Percentiles rank a stretch among this genome's conserved stretches.
Evolutionary conservation across 2,329 filamentous ascomycete genomes (phyloP).

Genomic region (Penicillium sp.): DNA sequence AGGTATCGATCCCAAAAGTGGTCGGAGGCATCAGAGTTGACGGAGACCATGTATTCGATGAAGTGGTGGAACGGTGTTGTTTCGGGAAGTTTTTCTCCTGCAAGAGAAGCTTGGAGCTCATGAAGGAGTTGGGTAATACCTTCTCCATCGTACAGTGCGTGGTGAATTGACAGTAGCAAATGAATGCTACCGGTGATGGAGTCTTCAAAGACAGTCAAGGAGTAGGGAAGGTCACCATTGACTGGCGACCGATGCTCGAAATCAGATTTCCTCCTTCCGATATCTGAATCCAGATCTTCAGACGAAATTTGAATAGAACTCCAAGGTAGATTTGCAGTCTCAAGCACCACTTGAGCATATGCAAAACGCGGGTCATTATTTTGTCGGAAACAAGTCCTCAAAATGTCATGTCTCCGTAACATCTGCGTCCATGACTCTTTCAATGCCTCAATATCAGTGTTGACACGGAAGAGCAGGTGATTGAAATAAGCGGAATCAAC

Average conservation of each 20-base stretch:
- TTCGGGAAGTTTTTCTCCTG: conserved; percentile 51
- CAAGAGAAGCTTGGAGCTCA: conserved; percentile 68
- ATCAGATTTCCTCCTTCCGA: conserved; percentile 49
- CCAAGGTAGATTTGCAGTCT: conserved; percentile 52
- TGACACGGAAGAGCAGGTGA: conserved; percentile 66
- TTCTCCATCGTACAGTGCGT: conserved; percentile 84
- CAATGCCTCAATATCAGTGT: conserved; percentile 55
- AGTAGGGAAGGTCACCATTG: conserved; percentile 36
- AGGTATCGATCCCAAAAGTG: conserved; percentile 69
- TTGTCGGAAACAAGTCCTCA: conserved; percentile 74
- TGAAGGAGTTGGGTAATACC: conserved; percentile 71
- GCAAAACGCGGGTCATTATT: conserved; percentile 65
- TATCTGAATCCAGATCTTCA: conserved; percentile 42
- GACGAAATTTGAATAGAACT: conserved; percentile 49
- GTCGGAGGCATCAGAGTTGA: conserved; percentile 56
- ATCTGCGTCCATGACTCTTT: conserved; percentile 65
- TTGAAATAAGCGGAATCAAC: conserved; percentile 69
- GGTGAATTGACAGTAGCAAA: conserved; percentile 65
- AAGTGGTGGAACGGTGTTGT: conserved; percentile 66
- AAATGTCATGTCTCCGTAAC: conserved; percentile 69
- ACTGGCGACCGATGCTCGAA: conserved; percentile 27
- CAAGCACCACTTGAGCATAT: conserved; percentile 72
- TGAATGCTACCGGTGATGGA: conserved; percentile 14
- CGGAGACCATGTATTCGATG: conserved; percentile 59
- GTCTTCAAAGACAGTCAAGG: conserved; percentile 30